These are phyloP conservation scores for Hymenotorrendiella dingleyae DNA, from an alignment of 2,329 filamentous ascomycete species.

Conservation along the genomic window DNA sequence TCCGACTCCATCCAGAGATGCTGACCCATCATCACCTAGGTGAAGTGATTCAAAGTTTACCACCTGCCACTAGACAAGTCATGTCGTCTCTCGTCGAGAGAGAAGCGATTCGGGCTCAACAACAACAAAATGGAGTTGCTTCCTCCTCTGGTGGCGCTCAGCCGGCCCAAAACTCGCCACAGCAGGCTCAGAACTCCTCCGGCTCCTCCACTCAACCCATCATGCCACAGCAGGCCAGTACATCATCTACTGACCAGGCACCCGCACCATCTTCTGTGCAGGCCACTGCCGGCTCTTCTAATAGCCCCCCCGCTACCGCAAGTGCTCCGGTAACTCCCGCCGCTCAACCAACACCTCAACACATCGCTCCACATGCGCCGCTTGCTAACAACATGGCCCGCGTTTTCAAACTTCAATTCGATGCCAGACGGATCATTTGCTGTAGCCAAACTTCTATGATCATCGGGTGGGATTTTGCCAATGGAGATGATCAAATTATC, in stretches of 20 bases:
- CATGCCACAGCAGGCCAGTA: background rate
- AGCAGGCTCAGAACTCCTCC: background rate
- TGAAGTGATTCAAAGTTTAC: slow-evolving; percentile 13
- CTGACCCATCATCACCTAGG: slow-evolving; percentile 15
- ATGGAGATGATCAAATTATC: slow-evolving; percentile 73
- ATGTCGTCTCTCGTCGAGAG: slow-evolving; percentile 16
- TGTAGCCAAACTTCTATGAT: slow-evolving; percentile 89
- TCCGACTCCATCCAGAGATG: slow-evolving; percentile 23
- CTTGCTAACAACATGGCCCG: slow-evolving; percentile 33
- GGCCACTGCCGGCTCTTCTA: background rate
- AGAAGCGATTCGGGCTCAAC: slow-evolving; percentile 11
- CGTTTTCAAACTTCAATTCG: slow-evolving; percentile 96
- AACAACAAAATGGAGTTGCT: background rate
- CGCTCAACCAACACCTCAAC: slow-evolving; percentile 30
- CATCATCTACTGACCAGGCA: too few species aligned
- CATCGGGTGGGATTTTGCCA: slow-evolving; percentile 97
- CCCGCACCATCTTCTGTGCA: background rate
- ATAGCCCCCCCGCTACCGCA: background rate
- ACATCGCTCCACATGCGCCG: slow-evolving; percentile 16
- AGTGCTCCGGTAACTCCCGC: slow-evolving; percentile 22
- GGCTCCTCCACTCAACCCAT: background rate
- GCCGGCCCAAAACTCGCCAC: background rate
- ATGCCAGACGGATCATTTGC: slow-evolving; percentile 86
- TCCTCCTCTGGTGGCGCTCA: background rate
- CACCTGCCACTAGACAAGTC: slow-evolving; percentile 9